Conservation (phyloP, 2,329 filamentous ascomycete genomes). For the Scytalidium lignicola region DNA sequence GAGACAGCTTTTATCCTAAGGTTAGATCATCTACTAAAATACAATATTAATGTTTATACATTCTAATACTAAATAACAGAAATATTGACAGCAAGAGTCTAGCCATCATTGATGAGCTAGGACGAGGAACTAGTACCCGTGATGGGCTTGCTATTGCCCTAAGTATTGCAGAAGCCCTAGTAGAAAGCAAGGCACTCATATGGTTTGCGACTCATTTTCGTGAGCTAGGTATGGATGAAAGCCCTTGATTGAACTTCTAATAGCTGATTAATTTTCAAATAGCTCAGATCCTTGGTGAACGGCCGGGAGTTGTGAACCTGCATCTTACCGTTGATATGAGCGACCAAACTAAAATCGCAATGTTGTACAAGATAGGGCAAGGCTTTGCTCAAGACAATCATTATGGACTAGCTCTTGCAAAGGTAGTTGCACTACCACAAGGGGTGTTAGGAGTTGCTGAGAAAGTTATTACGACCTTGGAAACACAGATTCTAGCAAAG, state of each 20-base stretch:
- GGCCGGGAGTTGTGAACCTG: slow-evolving; percentile 74
- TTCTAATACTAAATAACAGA: slow-evolving; percentile 24
- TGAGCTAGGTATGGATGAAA: slow-evolving; percentile 52
- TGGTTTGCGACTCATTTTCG: slow-evolving; percentile 95
- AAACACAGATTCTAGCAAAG: slow-evolving; percentile 50
- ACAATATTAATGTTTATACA: background rate
- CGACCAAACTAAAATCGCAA: slow-evolving; percentile 60
- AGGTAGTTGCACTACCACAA: slow-evolving; percentile 66
- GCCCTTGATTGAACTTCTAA: background rate
- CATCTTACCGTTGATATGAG: slow-evolving; percentile 70
- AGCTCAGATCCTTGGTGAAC: slow-evolving; percentile 68
- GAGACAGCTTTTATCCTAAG: slow-evolving; percentile 90
- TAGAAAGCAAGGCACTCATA: slow-evolving; percentile 71
- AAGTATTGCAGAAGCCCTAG: slow-evolving; percentile 81
- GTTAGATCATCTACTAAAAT: slow-evolving; percentile 20
- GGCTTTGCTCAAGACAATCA: slow-evolving; percentile 66
- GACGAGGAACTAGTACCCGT: slow-evolving; percentile 80
- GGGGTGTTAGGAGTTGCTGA: slow-evolving; percentile 65
- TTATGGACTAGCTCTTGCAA: slow-evolving; percentile 81
- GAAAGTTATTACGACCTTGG: slow-evolving; percentile 57
- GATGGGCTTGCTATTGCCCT: slow-evolving; percentile 88
- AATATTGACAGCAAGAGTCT: slow-evolving; percentile 75
- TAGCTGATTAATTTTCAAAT: slow-evolving; percentile 1
- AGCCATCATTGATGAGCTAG: slow-evolving; percentile 86
- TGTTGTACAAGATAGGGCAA: slow-evolving; percentile 79